phyloP scores from a whole-genome alignment of 352 stramenopile species.

The Hyaloperonospora brassicae region DNA sequence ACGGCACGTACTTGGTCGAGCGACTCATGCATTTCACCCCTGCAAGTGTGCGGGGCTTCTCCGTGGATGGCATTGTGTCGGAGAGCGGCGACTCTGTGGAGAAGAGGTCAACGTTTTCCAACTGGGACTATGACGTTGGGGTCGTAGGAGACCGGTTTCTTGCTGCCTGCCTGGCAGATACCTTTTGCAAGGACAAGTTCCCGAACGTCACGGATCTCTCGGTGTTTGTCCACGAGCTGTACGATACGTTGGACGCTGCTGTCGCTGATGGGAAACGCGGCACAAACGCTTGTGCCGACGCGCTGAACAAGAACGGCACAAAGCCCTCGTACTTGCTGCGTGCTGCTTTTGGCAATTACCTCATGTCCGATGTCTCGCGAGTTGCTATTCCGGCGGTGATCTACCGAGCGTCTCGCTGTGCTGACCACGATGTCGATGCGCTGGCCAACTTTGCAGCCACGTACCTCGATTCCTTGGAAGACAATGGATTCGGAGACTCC shows the following conservation, averaged over 20 bases:
- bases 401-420: slow-evolving; percentile 41
- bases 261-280: slow-evolving; percentile 28
- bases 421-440: slow-evolving; percentile 26
- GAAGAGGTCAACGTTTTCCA: slow-evolving; percentile 62
- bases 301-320: slow-evolving; percentile 27
- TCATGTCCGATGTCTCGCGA: slow-evolving; percentile 38
- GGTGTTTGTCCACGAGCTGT: slow-evolving; percentile 43
- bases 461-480: slow-evolving; percentile 3
- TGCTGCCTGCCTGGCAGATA: slow-evolving; percentile 39
- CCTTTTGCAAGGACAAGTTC: slow-evolving; percentile 63
- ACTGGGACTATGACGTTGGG: slow-evolving; percentile 71
- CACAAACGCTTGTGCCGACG: slow-evolving; percentile 42
- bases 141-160: slow-evolving; percentile 54
- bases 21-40: slow-evolving; percentile 50
- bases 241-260: slow-evolving; percentile 42
- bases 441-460: slow-evolving; percentile 33
- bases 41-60: slow-evolving; percentile 38
- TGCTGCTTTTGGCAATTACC: slow-evolving; percentile 47
- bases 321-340: slow-evolving; percentile 67
- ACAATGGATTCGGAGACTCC: slow-evolving; percentile 18
- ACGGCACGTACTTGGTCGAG: slow-evolving; percentile 66
- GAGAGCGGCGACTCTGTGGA: slow-evolving; percentile 43
- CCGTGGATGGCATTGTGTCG: slow-evolving; percentile 61
- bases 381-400: slow-evolving; percentile 48
- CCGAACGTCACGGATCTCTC: slow-evolving; percentile 38